Conservation (phyloP, 768 basidiomycete species). For the Dacryopinax primogenitus region DNA sequence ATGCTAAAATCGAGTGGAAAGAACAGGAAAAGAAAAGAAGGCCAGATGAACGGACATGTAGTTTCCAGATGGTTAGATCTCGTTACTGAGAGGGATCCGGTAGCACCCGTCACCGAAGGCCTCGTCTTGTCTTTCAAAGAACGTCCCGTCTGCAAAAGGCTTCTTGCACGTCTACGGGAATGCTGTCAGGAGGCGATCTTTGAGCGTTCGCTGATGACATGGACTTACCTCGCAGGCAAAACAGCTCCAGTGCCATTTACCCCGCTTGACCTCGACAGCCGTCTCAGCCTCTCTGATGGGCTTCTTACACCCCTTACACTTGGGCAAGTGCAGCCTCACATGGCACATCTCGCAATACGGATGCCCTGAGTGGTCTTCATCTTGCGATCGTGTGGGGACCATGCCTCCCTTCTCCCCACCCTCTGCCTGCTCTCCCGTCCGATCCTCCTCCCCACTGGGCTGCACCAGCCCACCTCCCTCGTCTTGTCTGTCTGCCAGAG, state of each 20-base stretch:
- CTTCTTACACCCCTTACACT: conserved; percentile 70
- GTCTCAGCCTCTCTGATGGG: conserved; percentile 66
- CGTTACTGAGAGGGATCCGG: conserved; percentile 67
- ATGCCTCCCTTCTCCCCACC: no score
- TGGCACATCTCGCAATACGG: conserved; percentile 95
- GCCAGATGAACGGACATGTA: no score
- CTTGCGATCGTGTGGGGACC: no score
- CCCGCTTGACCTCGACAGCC: conserved; percentile 79
- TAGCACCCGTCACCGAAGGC: conserved; percentile 85
- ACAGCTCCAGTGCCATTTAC: conserved; percentile 89
- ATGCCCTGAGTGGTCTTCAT: no score
- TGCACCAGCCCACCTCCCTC: no score
- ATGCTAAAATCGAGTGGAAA: no score
- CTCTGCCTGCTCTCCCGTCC: no score
- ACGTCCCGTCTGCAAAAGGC: conserved; percentile 75
- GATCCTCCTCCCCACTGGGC: no score
- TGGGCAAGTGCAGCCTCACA: conserved; percentile 73
- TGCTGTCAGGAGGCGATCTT: no score
- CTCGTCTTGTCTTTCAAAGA: conserved; percentile 70
- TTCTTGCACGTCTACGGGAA: conserved; percentile 50
- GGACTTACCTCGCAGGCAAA: conserved; percentile 69
- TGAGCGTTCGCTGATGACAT: neutral
- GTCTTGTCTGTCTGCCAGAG: no score
- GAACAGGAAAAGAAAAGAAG: no score
- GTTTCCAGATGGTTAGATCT: no score